phyloP scores from a whole-genome alignment of 306 rosid species.

The Lupinus albus region DNA sequence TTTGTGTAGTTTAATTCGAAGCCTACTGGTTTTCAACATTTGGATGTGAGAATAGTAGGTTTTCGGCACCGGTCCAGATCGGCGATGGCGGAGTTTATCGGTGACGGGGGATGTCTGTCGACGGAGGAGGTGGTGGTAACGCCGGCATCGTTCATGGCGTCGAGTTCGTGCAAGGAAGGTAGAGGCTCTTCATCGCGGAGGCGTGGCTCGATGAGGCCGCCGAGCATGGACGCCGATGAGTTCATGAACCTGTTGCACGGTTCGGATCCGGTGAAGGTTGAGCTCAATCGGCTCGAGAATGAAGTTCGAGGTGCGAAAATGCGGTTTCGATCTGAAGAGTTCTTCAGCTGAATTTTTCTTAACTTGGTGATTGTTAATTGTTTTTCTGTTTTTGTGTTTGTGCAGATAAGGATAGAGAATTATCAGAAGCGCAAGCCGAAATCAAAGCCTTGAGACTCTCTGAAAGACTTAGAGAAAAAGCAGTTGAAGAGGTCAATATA shows the following conservation, averaged over 20 bases:
- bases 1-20: constrained; percentile 43
- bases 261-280: constrained; percentile 97
- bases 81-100: constrained; percentile 63
- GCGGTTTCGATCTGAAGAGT: constrained; percentile 68
- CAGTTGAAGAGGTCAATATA: constrained; percentile 79
- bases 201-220: constrained; percentile 68
- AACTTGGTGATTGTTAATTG: constrained; percentile 27
- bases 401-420: constrained; percentile 95
- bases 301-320: constrained; percentile 89
- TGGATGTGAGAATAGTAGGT: constrained; percentile 57
- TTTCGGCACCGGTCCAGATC: constrained; percentile 55
- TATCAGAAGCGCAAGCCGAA: constrained; percentile 92
- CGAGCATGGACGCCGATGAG: constrained; percentile 89
- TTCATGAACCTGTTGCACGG: constrained; percentile 82
- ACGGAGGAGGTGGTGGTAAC: constrained; percentile 41
- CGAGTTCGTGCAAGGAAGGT: constrained; percentile 87
- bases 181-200: constrained; percentile 68
- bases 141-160: constrained; percentile 60
- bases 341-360: constrained; percentile 44
- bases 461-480: constrained; percentile 92
- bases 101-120: constrained; percentile 8
- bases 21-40: constrained; percentile 52
- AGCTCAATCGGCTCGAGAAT: constrained; percentile 95
- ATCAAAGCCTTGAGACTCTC: constrained; percentile 89
- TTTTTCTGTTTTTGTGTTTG: constrained; percentile 1